Percentiles rank a stretch among this genome's conserved stretches.
Conservation (phyloP, 2,329 filamentous ascomycete genomes). For the Ambrosiella xylebori region DNA sequence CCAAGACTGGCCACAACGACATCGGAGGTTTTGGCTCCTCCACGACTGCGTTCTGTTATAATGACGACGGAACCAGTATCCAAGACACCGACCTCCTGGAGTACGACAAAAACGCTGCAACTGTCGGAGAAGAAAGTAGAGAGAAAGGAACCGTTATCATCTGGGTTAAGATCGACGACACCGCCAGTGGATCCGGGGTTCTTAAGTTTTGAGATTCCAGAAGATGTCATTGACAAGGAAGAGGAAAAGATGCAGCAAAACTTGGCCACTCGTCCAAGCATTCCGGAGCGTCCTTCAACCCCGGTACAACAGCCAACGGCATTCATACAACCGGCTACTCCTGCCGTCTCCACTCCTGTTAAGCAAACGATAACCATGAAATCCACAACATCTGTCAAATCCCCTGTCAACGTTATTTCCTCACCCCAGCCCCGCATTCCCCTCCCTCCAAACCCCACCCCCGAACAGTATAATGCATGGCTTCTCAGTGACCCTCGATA, state of each 20-base stretch:
- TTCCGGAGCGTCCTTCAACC: neutral
- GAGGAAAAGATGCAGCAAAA: neutral
- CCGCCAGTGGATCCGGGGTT: neutral
- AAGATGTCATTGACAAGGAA: conserved; percentile 5
- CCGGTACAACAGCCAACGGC: neutral
- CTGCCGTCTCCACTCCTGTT: no score
- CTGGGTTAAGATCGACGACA: neutral
- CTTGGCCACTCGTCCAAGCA: neutral
- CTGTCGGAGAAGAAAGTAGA: neutral
- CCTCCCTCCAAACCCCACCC: conserved; percentile 50
- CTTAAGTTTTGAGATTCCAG: conserved; percentile 7
- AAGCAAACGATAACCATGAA: no score
- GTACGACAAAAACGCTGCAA: no score
- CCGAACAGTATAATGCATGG: conserved; percentile 82
- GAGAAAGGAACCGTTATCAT: neutral
- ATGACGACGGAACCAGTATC: no score
- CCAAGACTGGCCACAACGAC: no score
- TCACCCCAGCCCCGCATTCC: neutral
- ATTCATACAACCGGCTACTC: no score
- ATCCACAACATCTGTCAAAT: neutral
- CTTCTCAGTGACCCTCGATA: conserved; percentile 71
- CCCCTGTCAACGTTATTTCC: neutral
- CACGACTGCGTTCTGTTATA: no score
- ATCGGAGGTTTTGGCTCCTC: no score
- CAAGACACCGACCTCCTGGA: no score